phyloP scores from a whole-genome alignment of 176 grass and related monocot species.

The Aegilops bicornis region DNA sequence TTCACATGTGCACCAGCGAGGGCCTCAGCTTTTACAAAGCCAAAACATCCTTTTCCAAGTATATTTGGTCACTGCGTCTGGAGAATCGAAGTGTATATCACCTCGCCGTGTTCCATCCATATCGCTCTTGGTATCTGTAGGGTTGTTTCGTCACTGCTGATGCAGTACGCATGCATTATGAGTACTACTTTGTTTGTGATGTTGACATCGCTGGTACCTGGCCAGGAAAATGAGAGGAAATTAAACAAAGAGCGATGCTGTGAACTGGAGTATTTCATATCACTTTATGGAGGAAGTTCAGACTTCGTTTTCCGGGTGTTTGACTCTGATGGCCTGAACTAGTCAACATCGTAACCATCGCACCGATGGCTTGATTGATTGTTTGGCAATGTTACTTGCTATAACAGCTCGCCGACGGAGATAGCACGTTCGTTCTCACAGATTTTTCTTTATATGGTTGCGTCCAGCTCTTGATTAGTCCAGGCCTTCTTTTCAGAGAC shows the following conservation, averaged over 20 bases:
- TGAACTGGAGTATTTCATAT: not conserved
- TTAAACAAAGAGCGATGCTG: not conserved
- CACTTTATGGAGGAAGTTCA: not conserved
- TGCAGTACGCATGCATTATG: too few relatives aligned
- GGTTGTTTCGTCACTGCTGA: too few relatives aligned
- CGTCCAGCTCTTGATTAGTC: too few relatives aligned
- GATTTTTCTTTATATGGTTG: not conserved
- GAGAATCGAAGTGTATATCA: not conserved
- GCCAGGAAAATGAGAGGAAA: not conserved
- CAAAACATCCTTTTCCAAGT: not conserved
- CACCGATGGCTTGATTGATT: not conserved
- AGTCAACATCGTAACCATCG: not conserved
- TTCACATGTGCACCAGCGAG: conserved; percentile 10
- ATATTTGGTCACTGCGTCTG: not conserved
- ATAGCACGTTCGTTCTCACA: not conserved
- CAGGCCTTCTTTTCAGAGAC: too few relatives aligned
- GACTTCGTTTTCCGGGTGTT: not conserved
- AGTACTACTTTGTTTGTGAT: not conserved
- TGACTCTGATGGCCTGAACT: not conserved
- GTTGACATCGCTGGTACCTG: not conserved
- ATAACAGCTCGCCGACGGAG: conserved; percentile 2
- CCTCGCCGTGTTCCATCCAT: not conserved
- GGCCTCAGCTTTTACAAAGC: not conserved
- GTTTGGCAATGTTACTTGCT: too few relatives aligned
- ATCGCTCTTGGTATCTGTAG: not conserved